Conservation (phyloP, 345 rosid species). For the Populus davidiana region DNA sequence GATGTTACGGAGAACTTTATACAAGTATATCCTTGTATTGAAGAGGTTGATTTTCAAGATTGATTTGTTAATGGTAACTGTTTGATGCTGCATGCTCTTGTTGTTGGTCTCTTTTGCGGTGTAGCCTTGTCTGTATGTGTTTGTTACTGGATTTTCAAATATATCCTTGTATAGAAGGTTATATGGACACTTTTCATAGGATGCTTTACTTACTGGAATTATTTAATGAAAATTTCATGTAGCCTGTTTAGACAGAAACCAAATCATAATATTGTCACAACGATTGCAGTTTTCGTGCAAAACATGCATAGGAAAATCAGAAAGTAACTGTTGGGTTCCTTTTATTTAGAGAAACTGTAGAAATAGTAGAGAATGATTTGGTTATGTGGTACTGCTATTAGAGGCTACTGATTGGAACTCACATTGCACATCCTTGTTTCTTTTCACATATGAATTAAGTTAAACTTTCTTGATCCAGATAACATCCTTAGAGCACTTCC, state of each 20-base stretch:
- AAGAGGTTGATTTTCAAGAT: background rate
- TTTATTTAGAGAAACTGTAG: background rate
- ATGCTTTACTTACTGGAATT: background rate
- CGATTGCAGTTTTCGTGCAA: background rate
- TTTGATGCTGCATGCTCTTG: background rate
- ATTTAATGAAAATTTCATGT: background rate
- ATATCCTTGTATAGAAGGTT: background rate
- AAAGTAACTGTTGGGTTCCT: background rate
- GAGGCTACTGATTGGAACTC: background rate
- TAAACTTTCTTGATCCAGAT: background rate
- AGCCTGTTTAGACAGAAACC: background rate
- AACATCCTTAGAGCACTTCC: background rate
- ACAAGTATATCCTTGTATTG: background rate
- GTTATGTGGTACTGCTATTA: background rate
- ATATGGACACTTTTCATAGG: no score
- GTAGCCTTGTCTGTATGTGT: background rate
- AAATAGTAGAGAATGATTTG: background rate
- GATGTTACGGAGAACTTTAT: background rate
- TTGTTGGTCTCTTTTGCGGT: background rate
- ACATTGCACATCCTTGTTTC: background rate
- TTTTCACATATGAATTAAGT: background rate
- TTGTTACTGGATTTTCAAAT: background rate
- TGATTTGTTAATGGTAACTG: background rate
- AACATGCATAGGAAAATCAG: background rate
- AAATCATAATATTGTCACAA: background rate